These are phyloP conservation scores for Berberis vulgaris DNA, from an alignment of 164 flowering plant genomes.

Conservation along the genomic window DNA sequence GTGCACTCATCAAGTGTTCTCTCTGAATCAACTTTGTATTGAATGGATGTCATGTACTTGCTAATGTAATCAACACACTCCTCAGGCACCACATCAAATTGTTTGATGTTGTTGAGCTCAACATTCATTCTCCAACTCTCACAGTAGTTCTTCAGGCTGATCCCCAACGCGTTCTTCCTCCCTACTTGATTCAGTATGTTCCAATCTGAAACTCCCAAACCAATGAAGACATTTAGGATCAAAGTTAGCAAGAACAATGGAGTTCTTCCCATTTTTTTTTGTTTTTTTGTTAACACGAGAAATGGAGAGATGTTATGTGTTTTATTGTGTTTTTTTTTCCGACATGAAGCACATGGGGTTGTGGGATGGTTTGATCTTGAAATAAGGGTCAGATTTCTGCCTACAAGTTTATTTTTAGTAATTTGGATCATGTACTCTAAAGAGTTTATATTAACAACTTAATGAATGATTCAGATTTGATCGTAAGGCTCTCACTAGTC, in stretches of 20 bases:
- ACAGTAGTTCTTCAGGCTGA: constrained; percentile 57
- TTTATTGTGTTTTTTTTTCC: background rate
- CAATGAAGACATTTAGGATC: constrained; percentile 14
- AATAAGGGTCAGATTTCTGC: no score
- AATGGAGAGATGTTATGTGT: background rate
- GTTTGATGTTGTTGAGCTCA: constrained; percentile 64
- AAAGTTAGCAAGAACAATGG: constrained; percentile 10
- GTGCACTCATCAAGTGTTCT: constrained; percentile 42
- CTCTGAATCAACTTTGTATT: constrained; percentile 49
- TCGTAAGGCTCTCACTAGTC: no score
- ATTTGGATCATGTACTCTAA: no score
- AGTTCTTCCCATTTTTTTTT: constrained; percentile 21
- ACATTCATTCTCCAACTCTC: constrained; percentile 83
- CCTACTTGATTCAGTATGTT: constrained; percentile 34
- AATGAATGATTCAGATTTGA: no score
- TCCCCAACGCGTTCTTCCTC: constrained; percentile 8
- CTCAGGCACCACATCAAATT: constrained; percentile 54
- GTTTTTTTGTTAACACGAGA: background rate
- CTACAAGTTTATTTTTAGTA: no score
- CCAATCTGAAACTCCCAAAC: constrained; percentile 39
- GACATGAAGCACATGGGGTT: background rate
- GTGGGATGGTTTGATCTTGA: no score
- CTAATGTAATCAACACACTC: constrained; percentile 55
- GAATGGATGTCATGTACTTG: constrained; percentile 65
- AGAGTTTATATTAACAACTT: no score